Percentiles rank a stretch among this genome's conserved stretches.
Conservation (phyloP, 2,329 filamentous ascomycete genomes). For the Cladobotryum protrusum region DNA sequence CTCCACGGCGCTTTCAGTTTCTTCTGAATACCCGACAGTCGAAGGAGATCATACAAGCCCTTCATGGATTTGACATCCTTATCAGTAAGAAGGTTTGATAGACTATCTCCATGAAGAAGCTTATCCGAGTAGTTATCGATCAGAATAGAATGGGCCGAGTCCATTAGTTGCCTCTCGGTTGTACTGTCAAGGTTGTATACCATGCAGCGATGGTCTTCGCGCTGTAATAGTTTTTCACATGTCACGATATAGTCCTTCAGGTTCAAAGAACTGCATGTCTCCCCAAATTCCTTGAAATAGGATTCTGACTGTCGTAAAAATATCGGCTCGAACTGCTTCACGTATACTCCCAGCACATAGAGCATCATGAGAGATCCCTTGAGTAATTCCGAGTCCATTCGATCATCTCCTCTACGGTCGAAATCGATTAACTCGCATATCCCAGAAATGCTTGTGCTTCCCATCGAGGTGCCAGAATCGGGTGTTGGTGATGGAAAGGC, state of each 20-base stretch:
- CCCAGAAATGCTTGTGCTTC: slow-evolving; percentile 35
- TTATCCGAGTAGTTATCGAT: slow-evolving; percentile 62
- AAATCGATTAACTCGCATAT: slow-evolving; percentile 70
- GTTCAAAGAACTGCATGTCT: slow-evolving; percentile 54
- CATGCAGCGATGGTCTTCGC: slow-evolving; percentile 72
- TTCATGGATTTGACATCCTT: slow-evolving; percentile 65
- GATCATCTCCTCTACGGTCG: slow-evolving; percentile 55
- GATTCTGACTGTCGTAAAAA: slow-evolving; percentile 62
- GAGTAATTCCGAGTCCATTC: slow-evolving; percentile 61
- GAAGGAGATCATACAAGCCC: slow-evolving; percentile 70
- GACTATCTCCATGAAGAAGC: slow-evolving; percentile 58
- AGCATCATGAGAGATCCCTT: slow-evolving; percentile 74
- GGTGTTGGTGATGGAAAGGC: slow-evolving; percentile 30
- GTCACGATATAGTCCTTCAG: slow-evolving; percentile 71
- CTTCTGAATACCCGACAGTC: slow-evolving; percentile 62
- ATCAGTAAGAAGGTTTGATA: slow-evolving; percentile 67
- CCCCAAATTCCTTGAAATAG: slow-evolving; percentile 66
- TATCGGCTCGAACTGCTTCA: slow-evolving; percentile 68
- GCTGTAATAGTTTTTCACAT: slow-evolving; percentile 61
- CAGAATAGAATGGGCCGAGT: slow-evolving; percentile 65
- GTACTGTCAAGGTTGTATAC: slow-evolving; percentile 74
- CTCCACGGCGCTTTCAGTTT: slow-evolving; percentile 68
- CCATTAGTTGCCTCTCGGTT: slow-evolving; percentile 71
- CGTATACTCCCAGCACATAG: slow-evolving; percentile 77
- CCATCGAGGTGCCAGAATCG: slow-evolving; percentile 17